Percentiles rank a stretch among this genome's conserved stretches.
phyloP scores from a whole-genome alignment of 768 basidiomycete genomes.

The Butyriboletus loyo region DNA sequence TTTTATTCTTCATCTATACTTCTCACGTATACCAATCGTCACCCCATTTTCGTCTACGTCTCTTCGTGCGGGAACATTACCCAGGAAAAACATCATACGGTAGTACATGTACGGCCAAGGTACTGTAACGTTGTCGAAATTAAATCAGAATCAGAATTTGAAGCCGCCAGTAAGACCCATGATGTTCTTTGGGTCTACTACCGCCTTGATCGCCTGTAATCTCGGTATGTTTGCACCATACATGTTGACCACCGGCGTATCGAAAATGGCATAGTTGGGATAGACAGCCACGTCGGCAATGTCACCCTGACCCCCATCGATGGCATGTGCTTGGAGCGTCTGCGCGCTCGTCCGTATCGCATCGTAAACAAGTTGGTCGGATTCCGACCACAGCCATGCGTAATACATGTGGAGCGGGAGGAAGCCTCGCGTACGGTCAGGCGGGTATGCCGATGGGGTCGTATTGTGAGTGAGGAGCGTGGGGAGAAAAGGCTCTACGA shows the following conservation, averaged over 20 bases:
- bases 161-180: constrained; percentile 67
- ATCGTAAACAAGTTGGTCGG: constrained; percentile 26
- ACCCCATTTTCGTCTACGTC: background rate
- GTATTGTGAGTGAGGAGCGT: constrained; percentile 36
- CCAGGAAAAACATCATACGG: no score
- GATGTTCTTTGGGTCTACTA: constrained; percentile 52
- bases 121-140: background rate
- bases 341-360: constrained; percentile 37
- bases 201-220: constrained; percentile 40
- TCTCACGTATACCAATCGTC: background rate
- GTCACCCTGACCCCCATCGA: constrained; percentile 31
- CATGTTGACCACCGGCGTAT: constrained; percentile 47
- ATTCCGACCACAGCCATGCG: background rate
- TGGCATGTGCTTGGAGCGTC: constrained; percentile 37
- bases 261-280: no score
- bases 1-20: background rate
- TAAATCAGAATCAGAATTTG: constrained; percentile 43
- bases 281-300: constrained; percentile 41
- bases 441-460: constrained; percentile 45
- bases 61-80: background rate
- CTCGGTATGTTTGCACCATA: constrained; percentile 42
- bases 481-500: constrained; percentile 51
- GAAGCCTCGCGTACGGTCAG: constrained; percentile 33
- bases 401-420: constrained; percentile 48
- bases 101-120: background rate